Evolutionary conservation across 805 yeast genomes (phyloP).

Genomic region (Sugiyamaella floridensis): DNA sequence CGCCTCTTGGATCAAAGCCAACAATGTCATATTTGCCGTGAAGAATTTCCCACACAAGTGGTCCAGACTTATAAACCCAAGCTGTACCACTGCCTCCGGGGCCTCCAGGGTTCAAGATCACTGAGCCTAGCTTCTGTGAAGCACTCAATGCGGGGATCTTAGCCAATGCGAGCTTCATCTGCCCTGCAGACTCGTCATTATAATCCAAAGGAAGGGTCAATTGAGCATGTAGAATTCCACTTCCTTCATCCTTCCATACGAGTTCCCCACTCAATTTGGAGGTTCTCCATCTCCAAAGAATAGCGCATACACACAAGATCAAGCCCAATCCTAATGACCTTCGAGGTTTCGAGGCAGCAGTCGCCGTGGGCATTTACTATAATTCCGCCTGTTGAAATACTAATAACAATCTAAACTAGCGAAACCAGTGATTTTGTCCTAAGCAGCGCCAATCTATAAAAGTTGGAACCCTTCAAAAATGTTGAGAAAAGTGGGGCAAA

Average conservation of each 20-base stretch:
- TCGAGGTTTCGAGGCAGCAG: too few species aligned
- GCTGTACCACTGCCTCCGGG: constrained; percentile 23
- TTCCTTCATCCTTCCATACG: neutral
- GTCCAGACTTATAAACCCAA: constrained; percentile 8
- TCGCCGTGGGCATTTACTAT: too few species aligned
- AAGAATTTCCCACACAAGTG: constrained; percentile 6
- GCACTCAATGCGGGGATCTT: constrained; percentile 15
- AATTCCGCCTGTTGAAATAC: too few species aligned
- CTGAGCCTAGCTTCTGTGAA: constrained; percentile 16
- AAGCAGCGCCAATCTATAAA: too few species aligned
- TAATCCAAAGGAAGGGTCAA: constrained; percentile 10
- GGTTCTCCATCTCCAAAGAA: too few species aligned
- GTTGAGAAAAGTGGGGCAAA: too few species aligned
- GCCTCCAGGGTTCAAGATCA: constrained; percentile 24
- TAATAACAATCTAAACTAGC: too few species aligned
- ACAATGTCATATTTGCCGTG: constrained; percentile 17
- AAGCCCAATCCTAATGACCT: too few species aligned
- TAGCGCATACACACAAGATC: too few species aligned
- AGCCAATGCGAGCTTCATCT: constrained; percentile 5
- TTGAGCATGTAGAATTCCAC: constrained; percentile 1
- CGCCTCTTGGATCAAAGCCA: constrained; percentile 23
- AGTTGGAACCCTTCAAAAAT: too few species aligned
- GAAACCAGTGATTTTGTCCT: too few species aligned
- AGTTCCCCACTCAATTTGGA: neutral
- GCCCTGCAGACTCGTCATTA: constrained; percentile 7